Evolutionary conservation across 179 eudicot genomes (phyloP).

Genomic region (Beta macrorhiza): DNA sequence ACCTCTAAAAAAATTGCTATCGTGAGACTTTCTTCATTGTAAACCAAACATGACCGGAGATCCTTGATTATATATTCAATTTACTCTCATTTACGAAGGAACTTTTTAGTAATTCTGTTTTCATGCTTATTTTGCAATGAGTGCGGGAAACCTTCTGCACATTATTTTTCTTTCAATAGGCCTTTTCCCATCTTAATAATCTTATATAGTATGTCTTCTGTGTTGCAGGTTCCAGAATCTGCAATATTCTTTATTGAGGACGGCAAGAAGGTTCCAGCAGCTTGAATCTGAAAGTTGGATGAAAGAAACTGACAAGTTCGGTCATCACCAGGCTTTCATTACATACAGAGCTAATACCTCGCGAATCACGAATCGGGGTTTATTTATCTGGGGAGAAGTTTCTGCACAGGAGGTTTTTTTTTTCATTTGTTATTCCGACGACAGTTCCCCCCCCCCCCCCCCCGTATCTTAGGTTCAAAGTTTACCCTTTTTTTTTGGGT

Average conservation of each 20-base stretch:
- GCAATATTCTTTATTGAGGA: conserved; percentile 92
- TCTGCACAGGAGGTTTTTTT: conserved; percentile 18
- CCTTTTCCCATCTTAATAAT: background rate
- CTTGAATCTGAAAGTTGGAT: conserved; percentile 25
- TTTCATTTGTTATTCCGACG: conserved; percentile 4
- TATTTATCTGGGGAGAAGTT: conserved; percentile 5
- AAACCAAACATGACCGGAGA: background rate
- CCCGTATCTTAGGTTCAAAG: background rate
- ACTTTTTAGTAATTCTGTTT: background rate
- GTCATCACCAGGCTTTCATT: conserved; percentile 1
- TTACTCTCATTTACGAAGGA: background rate
- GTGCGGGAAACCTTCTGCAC: background rate
- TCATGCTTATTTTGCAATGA: background rate
- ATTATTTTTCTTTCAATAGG: background rate
- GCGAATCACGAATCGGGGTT: background rate
- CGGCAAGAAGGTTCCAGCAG: conserved; percentile 87
- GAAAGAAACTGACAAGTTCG: conserved; percentile 8
- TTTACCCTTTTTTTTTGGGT: conserved; percentile 10
- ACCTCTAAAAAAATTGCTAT: background rate
- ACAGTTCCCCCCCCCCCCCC: conserved; percentile 5
- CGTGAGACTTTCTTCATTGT: background rate
- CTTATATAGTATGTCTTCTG: background rate
- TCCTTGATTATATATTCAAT: background rate
- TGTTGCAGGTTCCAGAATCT: conserved; percentile 68
- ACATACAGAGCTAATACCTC: background rate